Base-by-base conservation (phyloP, 2,329 filamentous ascomycete genomes). In the Fusarium xylarioides region DNA sequence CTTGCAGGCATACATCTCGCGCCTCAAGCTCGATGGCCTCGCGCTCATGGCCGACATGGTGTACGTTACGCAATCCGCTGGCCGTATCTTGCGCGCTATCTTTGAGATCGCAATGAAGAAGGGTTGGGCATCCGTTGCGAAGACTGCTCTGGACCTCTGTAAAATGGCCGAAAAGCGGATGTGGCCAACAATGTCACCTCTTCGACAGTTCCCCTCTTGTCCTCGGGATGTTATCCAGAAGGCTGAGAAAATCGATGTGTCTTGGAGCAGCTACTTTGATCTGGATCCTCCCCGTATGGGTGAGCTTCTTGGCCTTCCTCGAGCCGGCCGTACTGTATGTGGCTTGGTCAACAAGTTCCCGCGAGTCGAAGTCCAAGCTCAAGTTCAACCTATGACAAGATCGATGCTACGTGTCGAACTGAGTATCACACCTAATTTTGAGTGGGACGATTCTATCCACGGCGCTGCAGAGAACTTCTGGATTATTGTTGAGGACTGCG, bases 81-180 rank as follows among this genome's bases (percentile, higher is more conserved):
- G 96, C 37, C 94, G 96, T 88, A 98, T 99, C 76, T 86, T 99
- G 50, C 91, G 96, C 63, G 96, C 96, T 0, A 92, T 99, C 55
- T 99, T 98, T 75, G 97, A 99, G 83, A 98, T 99, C 61, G 92
- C 93, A n/a, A 84, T 99, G 74, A 97, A 95, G 84, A 98, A 98
- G 83, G 95, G 95, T 38, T 99, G 95, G 95, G 91, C 96, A 2
- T 92, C 91, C 21, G 96, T 98, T 7, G 94, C 96, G 14, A 97
- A 96, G 84, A 94, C 93, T 70, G 95, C 96, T 1, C 86, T 99
- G 46, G 94, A 97, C 77, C 88, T 99, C 59, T 99, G 97, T 85
- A 99, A 99, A 85, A 98, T 97, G 94, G 96, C 95, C 1, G 96
- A 99, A 85, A 97, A 97, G 87, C 90, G 97, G 55, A 99, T 99